Conservation (phyloP, 2,329 filamentous ascomycete genomes). For the Trichocomaceae sp. region DNA sequence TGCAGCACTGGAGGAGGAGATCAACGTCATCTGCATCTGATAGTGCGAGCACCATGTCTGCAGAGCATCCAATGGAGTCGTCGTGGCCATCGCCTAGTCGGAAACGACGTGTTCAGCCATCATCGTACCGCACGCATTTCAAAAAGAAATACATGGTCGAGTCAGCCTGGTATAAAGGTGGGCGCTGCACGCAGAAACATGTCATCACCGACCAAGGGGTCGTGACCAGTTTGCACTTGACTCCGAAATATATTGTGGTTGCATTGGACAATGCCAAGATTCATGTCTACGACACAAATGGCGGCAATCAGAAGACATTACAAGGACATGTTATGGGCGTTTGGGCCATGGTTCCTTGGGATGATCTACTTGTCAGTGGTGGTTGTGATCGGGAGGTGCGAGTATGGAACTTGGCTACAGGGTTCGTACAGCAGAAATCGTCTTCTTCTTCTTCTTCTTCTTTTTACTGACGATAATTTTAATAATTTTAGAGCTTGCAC, state of each 20-base stretch:
- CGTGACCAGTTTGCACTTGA: slow-evolving; percentile 90
- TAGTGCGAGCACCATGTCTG: slow-evolving; percentile 42
- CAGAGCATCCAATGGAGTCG: slow-evolving; percentile 26
- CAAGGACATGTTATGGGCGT: slow-evolving; percentile 98
- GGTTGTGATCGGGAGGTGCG: slow-evolving; percentile 94
- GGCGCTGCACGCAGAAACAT: slow-evolving; percentile 72
- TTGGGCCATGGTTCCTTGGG: slow-evolving; percentile 99
- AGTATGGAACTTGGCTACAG: slow-evolving; percentile 92
- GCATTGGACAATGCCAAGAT: slow-evolving; percentile 98
- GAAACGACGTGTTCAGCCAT: slow-evolving; percentile 55
- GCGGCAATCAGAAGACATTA: slow-evolving; percentile 78
- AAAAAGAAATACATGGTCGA: slow-evolving; percentile 97
- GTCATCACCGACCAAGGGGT: slow-evolving; percentile 96
- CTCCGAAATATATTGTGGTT: slow-evolving; percentile 93
- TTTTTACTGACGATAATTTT: too few relatives aligned
- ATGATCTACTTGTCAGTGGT: slow-evolving; percentile 87
- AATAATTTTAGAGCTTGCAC: slow-evolving; percentile 61
- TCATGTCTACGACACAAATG: slow-evolving; percentile 91
- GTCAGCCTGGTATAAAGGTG: slow-evolving; percentile 90
- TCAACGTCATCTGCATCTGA: slow-evolving; percentile 37
- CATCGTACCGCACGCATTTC: slow-evolving; percentile 92
- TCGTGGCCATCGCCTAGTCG: slow-evolving; percentile 22
- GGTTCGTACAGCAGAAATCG: slow-evolving; percentile 48
- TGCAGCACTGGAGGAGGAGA: slow-evolving; percentile 21
- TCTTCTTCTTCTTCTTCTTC: too few relatives aligned